Conservation (phyloP, 495 filamentous ascomycete species). For the Glarea lozoyensis region DNA sequence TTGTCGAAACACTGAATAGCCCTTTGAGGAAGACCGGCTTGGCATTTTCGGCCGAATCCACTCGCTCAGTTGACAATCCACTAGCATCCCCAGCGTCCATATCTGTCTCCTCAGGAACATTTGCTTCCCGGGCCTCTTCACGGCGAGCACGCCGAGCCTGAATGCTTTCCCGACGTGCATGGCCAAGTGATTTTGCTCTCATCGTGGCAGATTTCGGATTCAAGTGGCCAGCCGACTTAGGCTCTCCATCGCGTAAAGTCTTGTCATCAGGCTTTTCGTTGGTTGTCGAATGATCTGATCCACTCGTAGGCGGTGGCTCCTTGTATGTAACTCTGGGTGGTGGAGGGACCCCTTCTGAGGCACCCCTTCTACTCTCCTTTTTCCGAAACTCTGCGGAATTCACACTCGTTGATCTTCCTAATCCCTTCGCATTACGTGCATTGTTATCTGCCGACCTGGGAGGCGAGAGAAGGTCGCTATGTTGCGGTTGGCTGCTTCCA, state of each 20-base stretch:
- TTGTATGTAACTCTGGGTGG: constrained; percentile 35
- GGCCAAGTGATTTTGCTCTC: constrained; percentile 83
- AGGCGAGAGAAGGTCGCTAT: constrained; percentile 64
- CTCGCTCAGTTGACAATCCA: constrained; percentile 40
- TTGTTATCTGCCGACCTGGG: constrained; percentile 49
- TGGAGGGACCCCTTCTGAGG: constrained; percentile 36
- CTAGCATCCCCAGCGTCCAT: constrained; percentile 42
- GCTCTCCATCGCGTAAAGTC: constrained; percentile 17
- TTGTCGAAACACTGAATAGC: constrained; percentile 95
- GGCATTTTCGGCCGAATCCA: constrained; percentile 51
- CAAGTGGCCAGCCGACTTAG: constrained; percentile 22
- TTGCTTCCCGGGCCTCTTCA: constrained; percentile 56
- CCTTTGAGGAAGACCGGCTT: constrained; percentile 97
- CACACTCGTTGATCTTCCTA: constrained; percentile 78
- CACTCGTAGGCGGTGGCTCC: constrained; percentile 64
- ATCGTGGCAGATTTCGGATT: constrained; percentile 48
- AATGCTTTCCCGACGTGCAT: constrained; percentile 82
- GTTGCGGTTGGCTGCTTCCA: constrained; percentile 58
- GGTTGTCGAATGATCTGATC: constrained; percentile 59
- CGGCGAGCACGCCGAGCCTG: constrained; percentile 68
- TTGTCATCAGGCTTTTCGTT: constrained; percentile 39
- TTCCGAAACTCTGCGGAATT: constrained; percentile 73
- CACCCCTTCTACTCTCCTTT: constrained; percentile 49
- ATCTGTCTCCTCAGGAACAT: constrained; percentile 77
- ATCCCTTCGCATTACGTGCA: constrained; percentile 50